Percentiles rank a stretch among this genome's conserved stretches.
These are phyloP conservation scores for Tricholoma bakamatsutake DNA, from an alignment of 768 basidiomycete species.

Conservation along the genomic window DNA sequence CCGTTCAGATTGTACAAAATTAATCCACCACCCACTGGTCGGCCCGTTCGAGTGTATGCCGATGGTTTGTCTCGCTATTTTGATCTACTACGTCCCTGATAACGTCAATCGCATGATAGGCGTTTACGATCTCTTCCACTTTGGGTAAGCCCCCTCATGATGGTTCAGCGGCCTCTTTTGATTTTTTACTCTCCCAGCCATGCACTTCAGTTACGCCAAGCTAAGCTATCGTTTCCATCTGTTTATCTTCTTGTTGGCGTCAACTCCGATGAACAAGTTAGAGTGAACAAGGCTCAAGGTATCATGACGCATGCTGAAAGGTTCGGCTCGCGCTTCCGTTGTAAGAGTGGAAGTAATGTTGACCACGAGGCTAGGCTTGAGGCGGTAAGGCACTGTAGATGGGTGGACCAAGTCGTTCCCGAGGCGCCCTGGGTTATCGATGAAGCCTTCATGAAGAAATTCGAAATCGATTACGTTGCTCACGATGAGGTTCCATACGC, in stretches of 20 bases:
- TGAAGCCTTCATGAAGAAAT: conserved; percentile 74
- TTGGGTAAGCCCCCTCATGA: conserved; percentile 52
- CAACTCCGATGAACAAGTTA: conserved; percentile 81
- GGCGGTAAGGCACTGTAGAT: conserved; percentile 90
- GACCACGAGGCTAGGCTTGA: conserved; percentile 51
- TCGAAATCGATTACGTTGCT: conserved; percentile 93
- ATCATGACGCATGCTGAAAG: conserved; percentile 84
- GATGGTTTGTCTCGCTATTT: conserved; percentile 55
- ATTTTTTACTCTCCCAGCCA: conserved; percentile 48
- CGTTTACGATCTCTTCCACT: conserved; percentile 97
- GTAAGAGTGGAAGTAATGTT: not conserved
- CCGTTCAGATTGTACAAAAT: conserved; percentile 69
- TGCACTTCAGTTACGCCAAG: conserved; percentile 92
- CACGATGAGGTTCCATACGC: conserved; percentile 93
- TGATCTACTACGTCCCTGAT: conserved; percentile 23
- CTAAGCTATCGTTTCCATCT: conserved; percentile 86
- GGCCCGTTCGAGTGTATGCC: conserved; percentile 88
- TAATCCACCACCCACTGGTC: conserved; percentile 71
- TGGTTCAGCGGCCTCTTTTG: not conserved
- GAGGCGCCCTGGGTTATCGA: conserved; percentile 91
- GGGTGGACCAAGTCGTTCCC: conserved; percentile 92
- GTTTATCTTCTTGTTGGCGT: conserved; percentile 95
- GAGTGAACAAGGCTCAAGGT: conserved; percentile 69
- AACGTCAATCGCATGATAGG: conserved; percentile 38
- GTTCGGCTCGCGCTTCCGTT: conserved; percentile 2